Percentiles rank a stretch among this genome's conserved stretches.
Conservation (phyloP, 2,329 filamentous ascomycete genomes). For the Sporothrix humicola region DNA sequence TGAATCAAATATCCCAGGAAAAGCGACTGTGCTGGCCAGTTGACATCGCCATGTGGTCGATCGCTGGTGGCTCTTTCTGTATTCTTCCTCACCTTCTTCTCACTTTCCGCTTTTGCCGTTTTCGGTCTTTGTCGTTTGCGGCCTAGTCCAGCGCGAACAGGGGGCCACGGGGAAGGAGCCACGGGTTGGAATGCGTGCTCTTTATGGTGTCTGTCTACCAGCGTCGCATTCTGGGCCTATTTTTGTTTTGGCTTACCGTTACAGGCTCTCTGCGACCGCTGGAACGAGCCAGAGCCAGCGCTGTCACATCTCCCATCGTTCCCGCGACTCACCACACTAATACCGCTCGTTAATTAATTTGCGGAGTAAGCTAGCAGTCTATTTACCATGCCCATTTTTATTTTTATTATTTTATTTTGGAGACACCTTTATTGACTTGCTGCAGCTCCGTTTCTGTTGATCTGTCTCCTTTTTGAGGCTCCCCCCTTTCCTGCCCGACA, state of each 20-base stretch:
- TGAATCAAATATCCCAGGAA: conserved; percentile 21
- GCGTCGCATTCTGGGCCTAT: conserved; percentile 2
- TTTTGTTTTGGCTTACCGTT: background rate
- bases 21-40: conserved; percentile 22
- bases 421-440: conserved; percentile 11
- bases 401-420: conserved; percentile 3
- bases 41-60: conserved; percentile 37
- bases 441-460: conserved; percentile 30
- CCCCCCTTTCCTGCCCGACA: conserved; percentile 15
- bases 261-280: conserved; percentile 5
- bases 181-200: background rate
- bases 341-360: conserved; percentile 22
- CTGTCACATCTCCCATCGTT: background rate
- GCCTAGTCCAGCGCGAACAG: background rate
- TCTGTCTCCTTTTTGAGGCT: conserved; percentile 29
- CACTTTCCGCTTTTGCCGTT: background rate
- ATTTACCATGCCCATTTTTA: conserved; percentile 20
- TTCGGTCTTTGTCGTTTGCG: conserved; percentile 12
- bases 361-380: conserved; percentile 22
- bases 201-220: background rate
- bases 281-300: conserved; percentile 1
- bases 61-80: conserved; percentile 21
- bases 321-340: conserved; percentile 22
- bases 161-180: background rate
- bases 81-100: background rate